Base-by-base conservation (phyloP, 208 protist genomes). In the Leishmania lainsoni region DNA sequence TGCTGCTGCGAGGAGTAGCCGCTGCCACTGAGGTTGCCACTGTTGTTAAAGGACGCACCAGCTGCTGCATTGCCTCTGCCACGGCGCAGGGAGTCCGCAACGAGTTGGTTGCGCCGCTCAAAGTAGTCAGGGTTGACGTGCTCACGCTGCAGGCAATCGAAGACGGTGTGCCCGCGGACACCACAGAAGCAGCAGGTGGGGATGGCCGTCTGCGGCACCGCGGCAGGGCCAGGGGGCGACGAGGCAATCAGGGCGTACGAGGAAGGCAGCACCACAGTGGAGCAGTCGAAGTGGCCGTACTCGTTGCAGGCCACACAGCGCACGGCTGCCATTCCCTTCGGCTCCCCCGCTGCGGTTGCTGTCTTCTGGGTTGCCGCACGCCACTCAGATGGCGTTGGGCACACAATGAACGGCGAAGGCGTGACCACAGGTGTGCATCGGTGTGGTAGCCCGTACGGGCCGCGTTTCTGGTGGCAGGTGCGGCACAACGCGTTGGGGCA, bases 401-500 rank as follows among this genome's bases (percentile, higher is more conserved):
- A 35, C 42, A 89, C 76, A 5, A 96, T 70, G 82, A 96, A 94
- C 22, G 90, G 87, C 10, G 92, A 96, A 42, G 83, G 59, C 22
- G 35, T 45, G 26, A 56, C 51, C 29, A 87, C 85, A 10, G 86
- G 76, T 42, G 69, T 79, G 52, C 89, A 85, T 59, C 87, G 86
- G 71, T 94, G 86, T 2, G 81, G 75, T 17, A 70, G 45, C 26
- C 86, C 83, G 63, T 80, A 83, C 22, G 83, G 76, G 26, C 87
- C 85, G 49, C 90, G 90, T 49, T 74, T 83, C 68, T 80, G 85
- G 51, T 96, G 93, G 77, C 93, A 97, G 29, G 81, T 88, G 63
- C 84, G 85, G 81, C 93, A 97, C 8, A 97, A 80, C 56, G 69
- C 80, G 81, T 97, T 97, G 20, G 85, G 85, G 86, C 93, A 97